Conservation (phyloP, 306 rosid genomes). For the Crotalaria pallida region DNA sequence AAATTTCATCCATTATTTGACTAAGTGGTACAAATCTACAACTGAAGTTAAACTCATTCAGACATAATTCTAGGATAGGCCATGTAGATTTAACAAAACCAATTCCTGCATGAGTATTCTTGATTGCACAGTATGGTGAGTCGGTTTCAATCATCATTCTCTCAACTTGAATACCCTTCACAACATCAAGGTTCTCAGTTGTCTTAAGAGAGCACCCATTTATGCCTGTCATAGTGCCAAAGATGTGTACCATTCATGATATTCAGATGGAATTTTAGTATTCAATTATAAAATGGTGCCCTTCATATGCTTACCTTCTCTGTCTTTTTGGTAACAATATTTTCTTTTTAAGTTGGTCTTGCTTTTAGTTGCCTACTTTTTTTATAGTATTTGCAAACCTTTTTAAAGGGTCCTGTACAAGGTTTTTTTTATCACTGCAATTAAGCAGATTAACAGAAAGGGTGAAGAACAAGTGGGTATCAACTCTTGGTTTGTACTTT, state of each 20-base stretch:
- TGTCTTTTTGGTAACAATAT: too few relatives aligned
- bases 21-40: background rate
- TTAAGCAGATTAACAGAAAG: too few relatives aligned
- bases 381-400: too few relatives aligned
- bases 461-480: too few relatives aligned
- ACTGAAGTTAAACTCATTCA: background rate
- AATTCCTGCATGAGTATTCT: conserved; percentile 85
- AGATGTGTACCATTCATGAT: conserved; percentile 12
- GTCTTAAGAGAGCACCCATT: conserved; percentile 92
- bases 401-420: too few relatives aligned
- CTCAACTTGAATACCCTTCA: conserved; percentile 71
- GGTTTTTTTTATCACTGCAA: too few relatives aligned
- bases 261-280: background rate
- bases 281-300: conserved; percentile 10
- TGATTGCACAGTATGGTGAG: conserved; percentile 92
- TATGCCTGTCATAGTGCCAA: conserved; percentile 47
- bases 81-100: conserved; percentile 69
- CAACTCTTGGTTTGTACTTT: too few relatives aligned
- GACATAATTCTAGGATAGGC: conserved; percentile 26
- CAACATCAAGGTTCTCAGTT: conserved; percentile 72
- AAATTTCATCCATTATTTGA: conserved; percentile 16
- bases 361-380: too few relatives aligned
- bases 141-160: conserved; percentile 95
- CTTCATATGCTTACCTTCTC: conserved; percentile 77
- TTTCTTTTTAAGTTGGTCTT: too few relatives aligned